Evolutionary conservation across 148 eudicot species (phyloP), one percentile per base, ranked within the genome.

Genomic region (Nyssa sinensis): DNA sequence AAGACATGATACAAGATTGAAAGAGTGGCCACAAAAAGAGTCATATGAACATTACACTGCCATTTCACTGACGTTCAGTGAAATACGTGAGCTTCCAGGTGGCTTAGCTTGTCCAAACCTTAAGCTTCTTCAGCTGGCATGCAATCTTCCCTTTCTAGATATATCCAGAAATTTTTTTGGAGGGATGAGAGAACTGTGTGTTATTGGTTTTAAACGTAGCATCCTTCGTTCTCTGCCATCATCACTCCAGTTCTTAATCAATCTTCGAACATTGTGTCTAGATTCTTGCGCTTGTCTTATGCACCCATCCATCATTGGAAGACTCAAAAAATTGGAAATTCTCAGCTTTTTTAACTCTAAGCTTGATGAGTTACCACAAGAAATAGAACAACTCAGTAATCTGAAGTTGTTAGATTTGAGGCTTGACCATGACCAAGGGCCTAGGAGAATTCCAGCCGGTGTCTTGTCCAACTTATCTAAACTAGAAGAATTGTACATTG

Each of bases 351-450:
- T 62, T 14, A 70, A 62, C 66, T 79, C 84, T 0, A 25, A 67
- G 23, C 24, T 83, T 24, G 23, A 57, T 4, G 66, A 10, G 58
- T 66, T 83, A 29, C 89, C 89, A 58, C 57, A 66, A 62, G 84
- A 83, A 65, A 81, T 86, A 16, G 41, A 72, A 31, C 29, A 67
- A 31, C 75, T 85, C 37, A 70, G 68, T 25, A 79, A 68, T 25
- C 75, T 85, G 21, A 73, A 73, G 51, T 66, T 81, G 63, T 61
- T 86, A 23, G 86, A 86, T 67, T 32, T 86, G 77, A 78, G 77
- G 2, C 64, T n/a, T n/a, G n/a, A n/a, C n/a, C n/a, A 71, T 4
- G 51, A 71, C 14, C 53, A 73, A 1, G 62, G 30, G 2, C n/a
- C 72, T 21, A 63, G 24, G 5, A 51, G 28, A 55, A 62, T 83